Base-by-base conservation (phyloP, 495 filamentous ascomycete genomes). In the Neurospora sp. region DNA sequence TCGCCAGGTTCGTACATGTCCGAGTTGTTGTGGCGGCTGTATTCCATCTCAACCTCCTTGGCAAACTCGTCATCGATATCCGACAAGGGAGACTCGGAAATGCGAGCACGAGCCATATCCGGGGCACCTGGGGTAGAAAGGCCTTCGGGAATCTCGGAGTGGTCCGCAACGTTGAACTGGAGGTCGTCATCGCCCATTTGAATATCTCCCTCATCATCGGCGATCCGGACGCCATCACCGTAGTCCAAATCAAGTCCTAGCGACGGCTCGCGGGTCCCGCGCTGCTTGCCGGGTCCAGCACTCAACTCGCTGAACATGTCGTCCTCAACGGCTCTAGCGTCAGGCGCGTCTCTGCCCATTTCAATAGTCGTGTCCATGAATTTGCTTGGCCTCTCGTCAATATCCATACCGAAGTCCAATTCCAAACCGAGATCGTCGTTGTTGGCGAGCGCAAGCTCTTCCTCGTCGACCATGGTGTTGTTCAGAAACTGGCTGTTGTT, bases 301-400 rank as follows among this genome's bases (percentile, higher is more conserved):
- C 89, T 87, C 37, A 87, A 76, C 73, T 93, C 92, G 76, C 90
- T 91, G 61, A 91, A 87, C 68, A 93, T 82, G 80, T 94, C 92
- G 69, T 94, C 91, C 72, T 91, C 92, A 35, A 91, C 80, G 8
- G 85, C 81, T 69, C 88, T 85, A 35, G 90, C 83, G 18, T 88
- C 83, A 16, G 91, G 90, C 38, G 91, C 93, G 74, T 95, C 91
- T 88, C 92, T 89, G 78, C 93, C 93, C 76, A 93, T 86, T 89
- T 97, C 94, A 73, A 96, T 88, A 74, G 91, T 94, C 72, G 89
- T 88, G 72, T 89, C 84, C 73, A 81, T 81, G 5, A 77, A 71
- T 71, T 79, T 82, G 70, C 75, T 80, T 41, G 83, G 82, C 27
- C 77, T 73, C 31, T 85, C 81, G 65, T 88, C 88, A 68, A 86